Base-by-base conservation (phyloP, 148 eudicot genomes). In the Spergularia marina region DNA sequence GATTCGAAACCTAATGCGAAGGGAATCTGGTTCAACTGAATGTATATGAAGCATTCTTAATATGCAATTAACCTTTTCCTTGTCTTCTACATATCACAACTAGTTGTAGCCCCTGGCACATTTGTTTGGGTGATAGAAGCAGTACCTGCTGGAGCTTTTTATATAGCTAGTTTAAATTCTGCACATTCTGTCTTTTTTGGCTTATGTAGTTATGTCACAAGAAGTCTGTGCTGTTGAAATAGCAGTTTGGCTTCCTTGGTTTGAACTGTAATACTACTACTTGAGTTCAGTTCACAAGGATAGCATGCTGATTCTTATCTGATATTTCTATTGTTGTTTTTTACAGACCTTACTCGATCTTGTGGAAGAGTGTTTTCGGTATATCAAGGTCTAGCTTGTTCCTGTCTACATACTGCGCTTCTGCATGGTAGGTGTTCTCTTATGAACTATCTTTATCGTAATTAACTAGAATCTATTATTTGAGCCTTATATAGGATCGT, bases 321-420 rank as follows among this genome's bases (percentile, higher is more conserved):
- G 18, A 54, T 57, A 21, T 14, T 61, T 53, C 77, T 34, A 64
- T 70, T 40, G 56, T 55, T 25, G 41, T 77, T 63, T 47, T 74
- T 52, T 75, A 72, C 97, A 95, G 99, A 70, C 97, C 94, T 53
- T 77, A 57, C 81, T 78, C 90, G 44, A 95, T 95, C 66, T 72
- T 92, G 84, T 86, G 90, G 81, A 95, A 95, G 85, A 96, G 99
- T 65, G 82, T 84, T 69, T 62, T 86, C 55, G 99, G 99, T 68
- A 89, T 96, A 52, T 94, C 94, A 82, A 88, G 98, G 78, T 95
- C 99, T 74, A 95, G 99, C 89, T 85, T 95, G 87, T 95, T 95
- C 82, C 86, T 95, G 55, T 89, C 99, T 23, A 77, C 83, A 51
- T 95, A 95, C 71, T 95, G 99, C 71, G 77, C 94, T 51, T 95